Percentiles rank a stretch among this genome's conserved stretches.
Evolutionary conservation across 768 basidiomycete genomes (phyloP).

Genomic region (Tephrocybe rancida): DNA sequence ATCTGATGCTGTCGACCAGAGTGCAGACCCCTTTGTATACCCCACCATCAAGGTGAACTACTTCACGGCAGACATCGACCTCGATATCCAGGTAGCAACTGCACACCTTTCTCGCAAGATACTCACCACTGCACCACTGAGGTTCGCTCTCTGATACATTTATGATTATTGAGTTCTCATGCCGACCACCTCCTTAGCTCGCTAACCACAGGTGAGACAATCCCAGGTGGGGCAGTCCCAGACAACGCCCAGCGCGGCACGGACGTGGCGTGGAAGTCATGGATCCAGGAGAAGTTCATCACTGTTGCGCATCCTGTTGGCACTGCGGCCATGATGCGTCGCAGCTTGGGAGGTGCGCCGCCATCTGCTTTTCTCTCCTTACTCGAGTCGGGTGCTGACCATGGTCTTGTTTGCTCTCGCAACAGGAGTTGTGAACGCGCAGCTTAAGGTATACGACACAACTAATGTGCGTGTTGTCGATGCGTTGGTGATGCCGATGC

Average conservation of each 20-base stretch:
- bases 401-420: slow-evolving; percentile 12
- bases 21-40: slow-evolving; percentile 46
- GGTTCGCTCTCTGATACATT: slow-evolving; percentile 24
- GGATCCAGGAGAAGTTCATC: slow-evolving; percentile 43
- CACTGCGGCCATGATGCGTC: slow-evolving; percentile 44
- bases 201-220: slow-evolving; percentile 28
- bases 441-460: slow-evolving; percentile 48
- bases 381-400: background rate
- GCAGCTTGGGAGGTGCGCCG: slow-evolving; percentile 35
- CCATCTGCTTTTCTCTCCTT: background rate
- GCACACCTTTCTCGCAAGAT: slow-evolving; percentile 45
- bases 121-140: slow-evolving; percentile 42
- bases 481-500: slow-evolving; percentile 49
- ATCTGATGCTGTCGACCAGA: slow-evolving; percentile 26
- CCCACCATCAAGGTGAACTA: slow-evolving; percentile 53
- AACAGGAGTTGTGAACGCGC: slow-evolving; percentile 51
- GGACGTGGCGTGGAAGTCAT: slow-evolving; percentile 46
- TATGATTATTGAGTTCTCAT: too few relatives aligned
- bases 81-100: slow-evolving; percentile 51
- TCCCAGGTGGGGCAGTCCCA: slow-evolving; percentile 44
- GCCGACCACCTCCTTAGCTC: background rate
- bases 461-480: slow-evolving; percentile 55
- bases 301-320: slow-evolving; percentile 53
- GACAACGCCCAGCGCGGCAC: slow-evolving; percentile 45
- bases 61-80: slow-evolving; percentile 50